phyloP scores from a whole-genome alignment of 257 asterid genomes.

The Eustoma russellianum region DNA sequence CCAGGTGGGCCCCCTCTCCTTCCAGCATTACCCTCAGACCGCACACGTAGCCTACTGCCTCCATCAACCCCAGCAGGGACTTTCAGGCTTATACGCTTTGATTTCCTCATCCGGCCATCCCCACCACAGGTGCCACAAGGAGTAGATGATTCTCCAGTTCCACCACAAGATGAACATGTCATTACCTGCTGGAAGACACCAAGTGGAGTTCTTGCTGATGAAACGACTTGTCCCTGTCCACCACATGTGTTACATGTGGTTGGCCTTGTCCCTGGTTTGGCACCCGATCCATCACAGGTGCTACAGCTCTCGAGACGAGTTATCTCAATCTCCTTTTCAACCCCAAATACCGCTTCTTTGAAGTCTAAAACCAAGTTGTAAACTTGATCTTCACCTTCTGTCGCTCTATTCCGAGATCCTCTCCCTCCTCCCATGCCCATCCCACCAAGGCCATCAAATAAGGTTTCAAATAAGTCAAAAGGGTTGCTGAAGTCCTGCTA shows the following conservation, averaged over 20 bases:
- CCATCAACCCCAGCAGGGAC: constrained; percentile 93
- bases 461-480: constrained; percentile 77
- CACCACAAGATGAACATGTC: constrained; percentile 84
- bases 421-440: constrained; percentile 86
- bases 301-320: constrained; percentile 79
- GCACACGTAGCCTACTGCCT: constrained; percentile 80
- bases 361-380: constrained; percentile 66
- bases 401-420: constrained; percentile 63
- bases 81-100: constrained; percentile 87
- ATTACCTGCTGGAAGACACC: constrained; percentile 96
- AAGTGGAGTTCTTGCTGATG: constrained; percentile 83
- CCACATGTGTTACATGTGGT: constrained; percentile 72
- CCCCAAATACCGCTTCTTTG: constrained; percentile 90
- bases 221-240: constrained; percentile 91
- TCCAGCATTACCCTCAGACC: constrained; percentile 89
- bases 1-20: constrained; percentile 90
- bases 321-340: constrained; percentile 88
- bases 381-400: constrained; percentile 92
- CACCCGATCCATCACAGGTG: constrained; percentile 91
- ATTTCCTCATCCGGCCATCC: constrained; percentile 73
- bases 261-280: constrained; percentile 75
- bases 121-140: constrained; percentile 85
- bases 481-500: constrained; percentile 94
- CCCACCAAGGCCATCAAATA: constrained; percentile 85
- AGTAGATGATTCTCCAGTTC: constrained; percentile 69